Conservation (phyloP, 2,329 filamentous ascomycete genomes). For the Xylariaceae sp. region DNA sequence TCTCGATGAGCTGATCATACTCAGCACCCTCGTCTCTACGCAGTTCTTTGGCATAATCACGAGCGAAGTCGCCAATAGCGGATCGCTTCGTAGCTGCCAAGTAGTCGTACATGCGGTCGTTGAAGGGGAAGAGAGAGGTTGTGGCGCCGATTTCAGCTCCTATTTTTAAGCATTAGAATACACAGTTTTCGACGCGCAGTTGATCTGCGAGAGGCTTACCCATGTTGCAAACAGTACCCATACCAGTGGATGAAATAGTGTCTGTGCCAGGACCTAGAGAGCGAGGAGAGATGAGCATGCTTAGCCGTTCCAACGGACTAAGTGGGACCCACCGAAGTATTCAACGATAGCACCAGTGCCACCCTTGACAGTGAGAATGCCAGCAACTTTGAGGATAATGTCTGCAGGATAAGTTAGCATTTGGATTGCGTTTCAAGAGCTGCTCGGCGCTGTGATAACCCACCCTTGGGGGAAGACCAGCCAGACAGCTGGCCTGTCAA, state of each 20-base stretch:
- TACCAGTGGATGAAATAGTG: slow-evolving; percentile 74
- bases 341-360: slow-evolving; percentile 89
- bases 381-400: slow-evolving; percentile 95
- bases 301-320: too few relatives aligned
- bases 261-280: too few relatives aligned
- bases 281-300: too few relatives aligned
- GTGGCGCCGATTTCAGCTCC: slow-evolving; percentile 80
- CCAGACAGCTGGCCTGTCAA: slow-evolving; percentile 84
- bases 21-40: slow-evolving; percentile 83
- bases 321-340: slow-evolving; percentile 65
- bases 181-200: too few relatives aligned
- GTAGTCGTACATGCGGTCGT: slow-evolving; percentile 97
- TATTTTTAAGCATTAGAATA: too few relatives aligned
- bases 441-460: slow-evolving; percentile 27
- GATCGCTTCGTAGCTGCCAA: slow-evolving; percentile 84
- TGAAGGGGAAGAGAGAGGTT: slow-evolving; percentile 95
- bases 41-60: slow-evolving; percentile 79
- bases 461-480: slow-evolving; percentile 92
- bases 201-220: too few relatives aligned
- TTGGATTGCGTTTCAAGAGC: neutral
- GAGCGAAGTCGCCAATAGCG: slow-evolving; percentile 86
- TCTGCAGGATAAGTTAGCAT: slow-evolving; percentile 47
- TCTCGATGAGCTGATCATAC: slow-evolving; percentile 94
- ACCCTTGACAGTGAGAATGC: slow-evolving; percentile 95
- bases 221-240: slow-evolving; percentile 77